Percentiles rank a stretch among this genome's conserved stretches.
Evolutionary conservation across 2,329 filamentous ascomycete species (phyloP).

Genomic region (Phaeosphaeriaceae sp.): DNA sequence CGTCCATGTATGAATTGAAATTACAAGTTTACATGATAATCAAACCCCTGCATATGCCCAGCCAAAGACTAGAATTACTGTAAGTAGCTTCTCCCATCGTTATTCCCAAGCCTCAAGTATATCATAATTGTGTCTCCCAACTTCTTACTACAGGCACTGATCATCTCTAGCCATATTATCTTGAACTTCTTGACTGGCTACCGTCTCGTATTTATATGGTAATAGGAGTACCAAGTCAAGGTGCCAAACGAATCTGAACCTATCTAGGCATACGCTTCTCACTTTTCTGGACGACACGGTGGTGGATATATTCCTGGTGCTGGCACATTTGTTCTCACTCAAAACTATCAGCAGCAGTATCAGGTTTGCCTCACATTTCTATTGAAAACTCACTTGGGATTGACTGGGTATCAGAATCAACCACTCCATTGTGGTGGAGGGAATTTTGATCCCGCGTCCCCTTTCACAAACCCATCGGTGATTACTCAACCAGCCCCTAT

Average conservation of each 20-base stretch:
- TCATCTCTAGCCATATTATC: background rate
- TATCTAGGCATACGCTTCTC: constrained; percentile 25
- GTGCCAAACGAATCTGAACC: constrained; percentile 1
- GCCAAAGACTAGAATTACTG: background rate
- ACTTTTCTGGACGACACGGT: constrained; percentile 23
- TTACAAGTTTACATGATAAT: too few relatives aligned
- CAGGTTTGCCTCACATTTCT: constrained; percentile 3
- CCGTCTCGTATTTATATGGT: constrained; percentile 20
- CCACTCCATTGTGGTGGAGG: constrained; percentile 23
- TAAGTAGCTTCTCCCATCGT: background rate
- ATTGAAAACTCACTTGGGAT: background rate
- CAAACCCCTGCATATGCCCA: too few relatives aligned
- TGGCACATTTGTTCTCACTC: constrained; percentile 14
- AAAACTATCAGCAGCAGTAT: constrained; percentile 5
- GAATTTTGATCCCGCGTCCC: constrained; percentile 19
- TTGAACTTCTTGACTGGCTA: background rate
- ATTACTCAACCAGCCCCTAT: constrained; percentile 14
- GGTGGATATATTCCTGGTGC: constrained; percentile 26
- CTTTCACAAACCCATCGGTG: constrained; percentile 8
- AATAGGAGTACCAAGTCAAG: background rate
- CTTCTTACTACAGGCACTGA: background rate
- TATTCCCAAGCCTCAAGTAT: constrained; percentile 1
- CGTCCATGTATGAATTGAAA: too few relatives aligned
- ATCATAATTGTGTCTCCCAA: constrained; percentile 5
- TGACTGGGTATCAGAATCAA: background rate